Base-by-base conservation (phyloP, 768 basidiomycete genomes). In the Xerocomellus amylosporus region DNA sequence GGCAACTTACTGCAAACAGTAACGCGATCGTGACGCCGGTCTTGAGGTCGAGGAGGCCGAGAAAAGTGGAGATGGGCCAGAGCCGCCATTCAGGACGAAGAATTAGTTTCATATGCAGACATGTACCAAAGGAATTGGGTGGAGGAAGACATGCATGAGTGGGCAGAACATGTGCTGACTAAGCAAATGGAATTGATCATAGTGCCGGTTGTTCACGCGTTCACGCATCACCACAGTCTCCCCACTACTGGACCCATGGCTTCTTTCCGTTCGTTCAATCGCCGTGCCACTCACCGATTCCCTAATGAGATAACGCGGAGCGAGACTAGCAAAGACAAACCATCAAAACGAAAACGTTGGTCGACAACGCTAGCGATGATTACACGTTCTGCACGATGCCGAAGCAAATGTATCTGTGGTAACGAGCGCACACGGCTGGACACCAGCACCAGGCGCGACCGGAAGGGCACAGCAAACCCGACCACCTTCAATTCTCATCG, bases 1-100 rank as follows among this genome's bases (percentile, higher is more conserved):
- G 7, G 7, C 28, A 17, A 79, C 90, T 59, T 59, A 97, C 90
- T 13, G 90, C 91, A 63, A 99, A 98, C 45, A 96, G 80, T 22
- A 97, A 78, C 55, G 89, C 86, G 53, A 98, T 79, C 44, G 82
- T 88, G 55, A 92, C 93, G 46, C 93, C 96, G 1, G 91, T 91
- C 75, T 98, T 98, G 71, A 98, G 82, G 76, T 98, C 95, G 59
- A 96, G 80, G 46, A 93, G 69, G 49, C 90, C 90, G 43, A 93
- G 76, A 72, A 95, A 95, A 2, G 91, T 91, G 50, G 82, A 75
- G 49, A 93, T 74, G 33, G 91, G 89, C 82, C 88, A 84, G 58
- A 89, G 81, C 70, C 88, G 79, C 83, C 88, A 90, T 83, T 89
- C 82, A 66, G 84, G 87, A 67, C 86, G 86, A 66, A 91, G 81